Evolutionary conservation across 1,139 yeast species (phyloP).

Genomic region (Blastobotrys buckinghamii): DNA sequence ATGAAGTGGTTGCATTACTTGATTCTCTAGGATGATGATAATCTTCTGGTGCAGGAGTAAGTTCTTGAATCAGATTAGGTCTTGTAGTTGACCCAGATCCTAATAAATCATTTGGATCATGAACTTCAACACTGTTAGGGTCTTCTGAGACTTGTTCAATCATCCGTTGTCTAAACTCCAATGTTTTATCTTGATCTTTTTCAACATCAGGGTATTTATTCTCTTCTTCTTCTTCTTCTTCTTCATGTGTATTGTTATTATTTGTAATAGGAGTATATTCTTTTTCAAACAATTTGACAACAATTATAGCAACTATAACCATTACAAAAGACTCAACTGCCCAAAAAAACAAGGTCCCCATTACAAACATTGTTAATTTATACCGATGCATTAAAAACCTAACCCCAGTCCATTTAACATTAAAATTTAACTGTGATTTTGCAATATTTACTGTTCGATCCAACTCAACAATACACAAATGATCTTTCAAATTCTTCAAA

Average conservation of each 20-base stretch:
- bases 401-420: conserved; percentile 48
- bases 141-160: neutral
- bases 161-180: neutral
- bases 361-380: conserved; percentile 41
- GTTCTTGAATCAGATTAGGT: neutral
- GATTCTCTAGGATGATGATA: neutral
- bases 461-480: conserved; percentile 23
- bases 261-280: neutral
- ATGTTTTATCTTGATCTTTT: neutral
- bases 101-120: conserved; percentile 2
- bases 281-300: conserved; percentile 1
- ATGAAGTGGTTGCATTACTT: neutral
- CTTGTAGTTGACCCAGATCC: neutral
- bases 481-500: conserved; percentile 5
- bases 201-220: neutral
- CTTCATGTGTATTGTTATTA: neutral
- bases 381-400: conserved; percentile 51
- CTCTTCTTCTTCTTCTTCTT: neutral
- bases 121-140: conserved; percentile 4
- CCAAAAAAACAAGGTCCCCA: conserved; percentile 52
- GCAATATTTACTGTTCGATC: conserved; percentile 27
- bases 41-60: conserved; percentile 9
- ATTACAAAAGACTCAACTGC: conserved; percentile 29
- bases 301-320: conserved; percentile 17
- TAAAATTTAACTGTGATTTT: conserved; percentile 30